Evolutionary conservation across 2,329 filamentous ascomycete species (phyloP).

Genomic region (Apiospora pterosperma): DNA sequence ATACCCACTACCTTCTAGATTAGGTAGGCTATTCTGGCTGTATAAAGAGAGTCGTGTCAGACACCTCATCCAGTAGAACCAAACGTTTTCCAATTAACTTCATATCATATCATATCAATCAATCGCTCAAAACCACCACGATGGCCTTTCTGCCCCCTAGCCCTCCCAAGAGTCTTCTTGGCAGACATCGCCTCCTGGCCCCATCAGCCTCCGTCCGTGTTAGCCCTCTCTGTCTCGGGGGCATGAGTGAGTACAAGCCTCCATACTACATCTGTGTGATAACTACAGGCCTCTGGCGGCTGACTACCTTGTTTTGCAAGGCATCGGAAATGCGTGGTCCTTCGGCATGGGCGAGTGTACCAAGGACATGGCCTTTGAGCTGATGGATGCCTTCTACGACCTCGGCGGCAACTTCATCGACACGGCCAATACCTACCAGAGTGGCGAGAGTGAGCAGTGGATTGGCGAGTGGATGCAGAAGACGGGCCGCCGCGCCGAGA

Average conservation of each 20-base stretch:
- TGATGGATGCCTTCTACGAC: constrained; percentile 54
- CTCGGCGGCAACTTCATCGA: constrained; percentile 68
- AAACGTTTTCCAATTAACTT: too few species aligned
- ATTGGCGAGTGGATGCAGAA: constrained; percentile 54
- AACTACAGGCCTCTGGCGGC: too few species aligned
- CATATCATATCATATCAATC: too few species aligned
- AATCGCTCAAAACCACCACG: too few species aligned
- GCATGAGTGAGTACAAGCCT: constrained; percentile 34
- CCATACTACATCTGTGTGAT: too few species aligned
- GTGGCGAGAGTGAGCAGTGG: constrained; percentile 54
- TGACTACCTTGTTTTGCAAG: background rate
- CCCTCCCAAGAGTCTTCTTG: background rate
- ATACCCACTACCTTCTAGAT: too few species aligned
- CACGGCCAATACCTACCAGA: constrained; percentile 57
- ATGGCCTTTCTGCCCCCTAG: constrained; percentile 3
- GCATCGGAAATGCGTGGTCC: constrained; percentile 50
- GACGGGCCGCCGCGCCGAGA: constrained; percentile 46
- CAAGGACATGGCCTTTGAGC: constrained; percentile 43
- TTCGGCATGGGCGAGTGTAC: constrained; percentile 54
- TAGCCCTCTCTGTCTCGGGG: constrained; percentile 48
- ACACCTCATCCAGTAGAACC: too few species aligned
- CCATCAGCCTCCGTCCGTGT: constrained; percentile 48
- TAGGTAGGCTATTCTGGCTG: too few species aligned
- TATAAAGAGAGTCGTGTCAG: too few species aligned
- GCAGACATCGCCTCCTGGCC: constrained; percentile 40